Base-by-base conservation (phyloP, 83 land plant species). In the Thuja plicata region DNA sequence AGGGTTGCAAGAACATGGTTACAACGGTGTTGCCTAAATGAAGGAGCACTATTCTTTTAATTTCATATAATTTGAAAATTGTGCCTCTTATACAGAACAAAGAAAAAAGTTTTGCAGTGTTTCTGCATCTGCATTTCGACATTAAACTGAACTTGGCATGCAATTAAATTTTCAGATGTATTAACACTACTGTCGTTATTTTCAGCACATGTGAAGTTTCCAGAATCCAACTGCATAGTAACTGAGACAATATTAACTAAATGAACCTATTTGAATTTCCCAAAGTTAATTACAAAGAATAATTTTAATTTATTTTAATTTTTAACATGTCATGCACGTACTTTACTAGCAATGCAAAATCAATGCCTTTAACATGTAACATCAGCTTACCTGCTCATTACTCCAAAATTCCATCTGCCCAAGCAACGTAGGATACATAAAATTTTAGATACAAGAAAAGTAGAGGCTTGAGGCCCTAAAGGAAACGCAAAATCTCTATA, bases 231-330 rank as follows among this genome's bases (percentile, higher is more conserved):
- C 78, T 96, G 97, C 95, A 97, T 93, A 1, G 98, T 97, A 77
- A 96, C 98, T 32, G 98, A 97, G 54, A 97, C 98, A 93, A 96
- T 97, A 89, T 97, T 97, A 7, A 96, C 97, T 89, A 97, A 91
- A 91, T 94, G 92, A 77, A 97, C 98, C 98, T 97, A 66, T 86
- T 37, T n/a, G 11, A 30, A 37, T 32, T 34, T 10, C n/a, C 43
- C 84, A 32, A 27, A 46, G n/a, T n/a, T n/a, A n/a, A n/a, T n/a
- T n/a, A n/a, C n/a, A 48, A 17, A 85, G 80, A 12, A 57, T 45
- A 86, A 89, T 34, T 32, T 43, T 13, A 90, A 38, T 38, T 34
- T 13, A 66, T 5, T 35, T 17, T 4, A 50, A 52, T 3, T 24
- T 21, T 54, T 66, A 41, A 15, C 43, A 57, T 24, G 50, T 35